Base-by-base conservation (phyloP, 2,329 filamentous ascomycete species). In the Colletotrichum eremochloae region DNA sequence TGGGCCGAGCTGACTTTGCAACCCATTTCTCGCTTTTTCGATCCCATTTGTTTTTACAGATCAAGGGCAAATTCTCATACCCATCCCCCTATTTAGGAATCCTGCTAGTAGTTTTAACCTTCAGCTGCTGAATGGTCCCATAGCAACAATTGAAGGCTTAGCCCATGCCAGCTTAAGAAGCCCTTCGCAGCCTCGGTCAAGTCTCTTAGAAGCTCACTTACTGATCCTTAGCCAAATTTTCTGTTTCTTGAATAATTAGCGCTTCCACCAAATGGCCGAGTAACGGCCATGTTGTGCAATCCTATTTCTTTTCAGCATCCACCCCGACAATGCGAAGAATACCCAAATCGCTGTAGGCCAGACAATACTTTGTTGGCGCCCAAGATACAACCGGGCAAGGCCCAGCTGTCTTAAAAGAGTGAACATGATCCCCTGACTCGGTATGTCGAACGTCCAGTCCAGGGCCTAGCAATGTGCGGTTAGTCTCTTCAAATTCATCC, bases 261-360 rank as follows among this genome's bases (percentile, higher is more conserved):
- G 8, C 14, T 42, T 29, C 12, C 46, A 24, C 20, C 36, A 24
- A 29, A 38, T 7, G 46, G 24, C 24, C 18, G n/a, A 9, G 5
- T 29, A 15, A 53, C 38, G 36, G 36, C 4, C 8, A 53, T 1
- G 12, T 53, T 9, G 5, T 42, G 33, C 14, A 38, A 36, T n/a
- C 14, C 67, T 36, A 84, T 76, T 85, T 86, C 67, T 81, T 81
- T 60, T 86, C 86, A 31, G 80, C 77, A 75, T 90, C 89, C 48
- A 88, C 82, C 14, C 91, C 91, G 60, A 94, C 85, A 69, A 95
- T 93, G 77, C 92, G 90, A 70, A 95, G 81, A 63, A 87, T 87
- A 0, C 91, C 91, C 46, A 89, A 81, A 77, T 95, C 93, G 64
- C 89, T 89, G 79, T 94, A 95, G 2, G 93, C 93, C 71, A 96